Percentiles rank a stretch among this genome's conserved stretches.
These are phyloP conservation scores for Aspergillus vadensis DNA, from an alignment of 2,329 filamentous ascomycete genomes.

Conservation along the genomic window DNA sequence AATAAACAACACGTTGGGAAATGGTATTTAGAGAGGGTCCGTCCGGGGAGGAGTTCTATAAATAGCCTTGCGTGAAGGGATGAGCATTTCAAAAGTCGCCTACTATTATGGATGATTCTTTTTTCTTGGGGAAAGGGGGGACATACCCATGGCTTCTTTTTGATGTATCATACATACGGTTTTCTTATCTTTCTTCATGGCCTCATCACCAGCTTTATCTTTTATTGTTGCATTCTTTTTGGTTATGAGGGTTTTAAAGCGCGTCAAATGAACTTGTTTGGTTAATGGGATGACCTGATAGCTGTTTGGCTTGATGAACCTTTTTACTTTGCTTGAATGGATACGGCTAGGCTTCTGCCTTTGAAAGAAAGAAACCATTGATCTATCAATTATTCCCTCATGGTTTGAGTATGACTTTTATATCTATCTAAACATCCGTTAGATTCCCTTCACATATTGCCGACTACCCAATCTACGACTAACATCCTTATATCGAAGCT, in stretches of 20 bases:
- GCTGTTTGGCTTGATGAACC: no score
- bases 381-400: no score
- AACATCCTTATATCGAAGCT: no score
- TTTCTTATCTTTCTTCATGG: conserved; percentile 1
- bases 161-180: background rate
- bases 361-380: no score
- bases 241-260: background rate
- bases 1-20: background rate
- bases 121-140: background rate
- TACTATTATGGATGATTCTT: background rate
- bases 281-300: background rate
- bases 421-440: no score
- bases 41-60: background rate
- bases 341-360: no score
- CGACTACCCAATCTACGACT: background rate
- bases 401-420: no score
- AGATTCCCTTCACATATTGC: background rate
- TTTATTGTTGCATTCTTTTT: background rate
- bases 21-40: background rate
- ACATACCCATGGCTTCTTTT: background rate
- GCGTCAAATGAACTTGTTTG: background rate
- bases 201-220: background rate
- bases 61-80: background rate
- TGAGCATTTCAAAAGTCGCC: background rate
- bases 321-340: no score